Evolutionary conservation across 176 grass and related monocot genomes (phyloP), one percentile per base, ranked within the genome.

Genomic region (Ananas comosus): DNA sequence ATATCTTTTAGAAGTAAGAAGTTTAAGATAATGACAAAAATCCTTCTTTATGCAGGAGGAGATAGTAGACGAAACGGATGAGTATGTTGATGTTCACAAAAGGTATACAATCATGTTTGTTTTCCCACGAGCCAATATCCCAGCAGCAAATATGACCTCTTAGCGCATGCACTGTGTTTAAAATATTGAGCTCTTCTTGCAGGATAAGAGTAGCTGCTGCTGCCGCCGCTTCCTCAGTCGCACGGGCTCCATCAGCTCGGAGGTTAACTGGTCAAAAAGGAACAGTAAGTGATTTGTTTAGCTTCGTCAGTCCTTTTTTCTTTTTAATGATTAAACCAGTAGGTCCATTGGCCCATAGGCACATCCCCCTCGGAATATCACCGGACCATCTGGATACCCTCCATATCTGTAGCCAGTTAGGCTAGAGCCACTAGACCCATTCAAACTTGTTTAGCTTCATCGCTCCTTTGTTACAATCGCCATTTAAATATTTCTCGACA

Each of bases 81-180:
- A 99, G 86, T 99, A 91, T 86, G 90, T 99, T 80, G 95, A 99
- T 82, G 95, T 99, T 65, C 95, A 99, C 53, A 99, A 99, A 86
- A 99, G 95, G 95, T 91, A 83, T 72, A 42, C 33, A 42, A 6
- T 42, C 67, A 76, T 71, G 70, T 68, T 33, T 51, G 56, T 27
- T 54, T 67, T 77, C 68, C 64, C 13, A 19, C 57, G 3, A 57
- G 63, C 61, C 69, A 74, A 71, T 73, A 63, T 51, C 3, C 53
- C 14, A 22, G 16, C n/a, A 61, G 56, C 10, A 61, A 61, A 9
- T 22, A 18, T 61, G 56, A 61, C 8, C n/a, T 61, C 17, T 61
- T 61, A 19, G 16, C 21, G 0, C 33, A 42, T 42, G 33, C 33
- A 7, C 33, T 42, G 10, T 18, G 16, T n/a, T 56, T 56, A 56